phyloP scores from a whole-genome alignment of 192 early-diverging fungal genomes.

The Backusella westeae region DNA sequence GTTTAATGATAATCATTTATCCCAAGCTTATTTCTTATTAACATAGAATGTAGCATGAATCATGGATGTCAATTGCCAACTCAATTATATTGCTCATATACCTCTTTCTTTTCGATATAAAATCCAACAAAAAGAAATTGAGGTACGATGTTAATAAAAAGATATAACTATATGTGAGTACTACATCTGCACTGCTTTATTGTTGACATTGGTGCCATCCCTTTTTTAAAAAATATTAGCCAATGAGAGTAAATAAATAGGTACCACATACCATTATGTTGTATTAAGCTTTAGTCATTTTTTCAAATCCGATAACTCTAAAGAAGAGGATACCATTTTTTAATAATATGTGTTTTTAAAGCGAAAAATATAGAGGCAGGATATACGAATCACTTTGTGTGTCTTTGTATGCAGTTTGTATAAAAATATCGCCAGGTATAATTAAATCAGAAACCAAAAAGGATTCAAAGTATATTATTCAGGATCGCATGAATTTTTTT shows the following conservation, averaged over 20 bases:
- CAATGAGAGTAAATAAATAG: neutral
- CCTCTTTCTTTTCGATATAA: neutral
- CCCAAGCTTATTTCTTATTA: neutral
- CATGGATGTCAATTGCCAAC: neutral
- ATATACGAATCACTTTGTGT: neutral
- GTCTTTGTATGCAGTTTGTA: neutral
- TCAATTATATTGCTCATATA: neutral
- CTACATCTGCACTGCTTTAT: neutral
- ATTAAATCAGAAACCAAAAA: neutral
- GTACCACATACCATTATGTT: neutral
- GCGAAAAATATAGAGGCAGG: neutral
- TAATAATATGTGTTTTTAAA: neutral
- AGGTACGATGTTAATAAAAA: neutral
- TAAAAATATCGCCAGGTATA: neutral
- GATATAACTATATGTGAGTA: neutral
- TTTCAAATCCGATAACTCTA: neutral
- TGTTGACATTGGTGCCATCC: neutral
- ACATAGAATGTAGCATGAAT: neutral
- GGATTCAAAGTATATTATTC: neutral
- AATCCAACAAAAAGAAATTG: neutral
- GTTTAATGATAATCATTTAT: neutral
- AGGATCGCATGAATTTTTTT: slow-evolving; percentile 1
- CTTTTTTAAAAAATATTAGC: neutral
- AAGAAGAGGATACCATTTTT: neutral
- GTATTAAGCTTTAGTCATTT: neutral